These are phyloP conservation scores for Dovyalis caffra DNA, from an alignment of 345 rosid species.

Conservation along the genomic window DNA sequence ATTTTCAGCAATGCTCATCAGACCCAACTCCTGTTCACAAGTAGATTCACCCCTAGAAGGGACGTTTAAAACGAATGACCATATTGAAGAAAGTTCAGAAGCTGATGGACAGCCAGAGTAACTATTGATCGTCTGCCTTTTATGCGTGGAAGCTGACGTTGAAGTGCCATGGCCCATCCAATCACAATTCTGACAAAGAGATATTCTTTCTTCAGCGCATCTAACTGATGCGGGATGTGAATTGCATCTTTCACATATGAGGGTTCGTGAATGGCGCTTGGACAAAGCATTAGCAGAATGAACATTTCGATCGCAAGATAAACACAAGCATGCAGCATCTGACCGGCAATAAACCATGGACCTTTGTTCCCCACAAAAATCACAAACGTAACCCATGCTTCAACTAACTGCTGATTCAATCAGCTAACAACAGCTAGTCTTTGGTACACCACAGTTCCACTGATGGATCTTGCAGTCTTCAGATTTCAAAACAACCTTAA, in stretches of 20 bases:
- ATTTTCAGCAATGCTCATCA: slow-evolving; percentile 79
- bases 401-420: slow-evolving; percentile 8
- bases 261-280: slow-evolving; percentile 80
- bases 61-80: slow-evolving; percentile 70
- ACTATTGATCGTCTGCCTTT: slow-evolving; percentile 70
- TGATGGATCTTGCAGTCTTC: neutral
- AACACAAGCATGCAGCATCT: slow-evolving; percentile 89
- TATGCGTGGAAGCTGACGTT: slow-evolving; percentile 51
- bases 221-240: slow-evolving; percentile 82
- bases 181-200: slow-evolving; percentile 98
- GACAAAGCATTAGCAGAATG: slow-evolving; percentile 96
- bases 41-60: slow-evolving; percentile 50
- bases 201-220: slow-evolving; percentile 71
- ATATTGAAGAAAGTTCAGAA: slow-evolving; percentile 77
- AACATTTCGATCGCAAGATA: slow-evolving; percentile 90
- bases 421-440: slow-evolving; percentile 24
- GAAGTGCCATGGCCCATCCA: slow-evolving; percentile 70
- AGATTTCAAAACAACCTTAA: slow-evolving; percentile 17
- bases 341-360: slow-evolving; percentile 93
- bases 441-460: slow-evolving; percentile 11
- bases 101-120: slow-evolving; percentile 96
- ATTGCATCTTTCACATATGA: slow-evolving; percentile 84
- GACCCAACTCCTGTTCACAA: slow-evolving; percentile 77
- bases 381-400: slow-evolving; percentile 87
- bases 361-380: slow-evolving; percentile 89